Evolutionary conservation across 768 basidiomycete species (phyloP), one percentile per base, ranked within the genome.

Genomic region (Podaxis sp.): DNA sequence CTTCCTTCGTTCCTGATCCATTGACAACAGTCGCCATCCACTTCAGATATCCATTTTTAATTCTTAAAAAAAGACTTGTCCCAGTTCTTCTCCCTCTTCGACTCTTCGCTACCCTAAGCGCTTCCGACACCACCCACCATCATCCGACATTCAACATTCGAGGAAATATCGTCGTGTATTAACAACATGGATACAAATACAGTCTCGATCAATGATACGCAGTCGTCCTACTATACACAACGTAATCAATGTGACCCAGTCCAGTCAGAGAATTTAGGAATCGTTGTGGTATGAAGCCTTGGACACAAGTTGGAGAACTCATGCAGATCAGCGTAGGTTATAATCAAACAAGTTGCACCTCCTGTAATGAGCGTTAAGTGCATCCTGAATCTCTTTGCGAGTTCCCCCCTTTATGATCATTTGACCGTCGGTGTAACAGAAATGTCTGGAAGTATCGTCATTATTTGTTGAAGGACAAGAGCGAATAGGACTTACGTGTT

Each of bases 391-490:
- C 29, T 62, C 61, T 13, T 36, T 25, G 5, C 61, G 61, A 29
- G 49, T 62, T 9, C 61, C 61, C 22, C 61, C 55, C 19, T 62
- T 62, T 25, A 82, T 76, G 59, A 86, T 86, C 51, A 75, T 66
- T 12, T 70, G 69, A 12, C 83, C 84, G 58, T 84, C 85, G 13
- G 70, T 27, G 60, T 85, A 85, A 66, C 84, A 85, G 66, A 85
- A 85, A 64, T 85, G 84, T 15, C 74, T 75, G 57, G 33, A 24
- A 5, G 49, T 24, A 37, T 40, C 2, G 15, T 59, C 19, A 61
- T 52, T 33, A 24, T 38, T 46, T 24, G 52, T 37, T 22, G 6
- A 29, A 15, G 27, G 49, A 24, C 5, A 46, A 8, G n/a, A 5
- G 7, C 19, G 43, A 46, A 8, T 19, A 22, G 65, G 27, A 47